Evolutionary conservation across 208 protist species (phyloP), one percentile per base, ranked within the genome.

Genomic region (Trypanosomatidae sp.): DNA sequence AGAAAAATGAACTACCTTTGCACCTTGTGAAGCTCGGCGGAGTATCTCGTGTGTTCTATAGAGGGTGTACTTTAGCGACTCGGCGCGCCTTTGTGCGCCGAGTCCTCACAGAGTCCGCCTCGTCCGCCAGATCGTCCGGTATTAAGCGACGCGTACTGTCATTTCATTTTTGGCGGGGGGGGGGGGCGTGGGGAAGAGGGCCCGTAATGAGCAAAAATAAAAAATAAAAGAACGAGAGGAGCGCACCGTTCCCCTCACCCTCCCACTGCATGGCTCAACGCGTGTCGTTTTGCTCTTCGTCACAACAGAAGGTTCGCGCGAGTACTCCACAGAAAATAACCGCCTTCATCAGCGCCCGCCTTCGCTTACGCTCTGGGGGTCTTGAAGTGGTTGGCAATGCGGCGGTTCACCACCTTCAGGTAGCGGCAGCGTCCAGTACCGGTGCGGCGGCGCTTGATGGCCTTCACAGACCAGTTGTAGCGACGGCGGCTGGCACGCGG

Each of bases 381-480:
- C 88, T 94, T 93, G 98, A 99, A 99, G 85, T 98, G 96, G 90
- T 99, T 99, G 74, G 95, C 97, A 89, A 99, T 98, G 75, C 93
- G 92, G 86, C 97, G 96, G 86, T 98, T 92, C 52, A 99, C 93
- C 55, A 85, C 74, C 90, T 99, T 99, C 39, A 99, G 85, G 92
- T 99, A 97, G 79, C 96, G 86, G 87, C 97, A 99, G 91, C 99
- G 97, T 73, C 99, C 99, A 65, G 98, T 99, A 79, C 99, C 99
- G 50, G 97, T 99, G 60, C 93, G 98, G 74, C 98, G 98, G 83
- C 99, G 95, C 90, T 99, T 98, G 80, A 98, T 96, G 71, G 99
- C 93, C 94, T 99, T 99, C 50, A 95, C 85, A 60, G 84, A 91
- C 98, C 98, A 99, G 91, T 99, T 98, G 91, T 96, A 98, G 91